These are phyloP conservation scores for Eucalyptus marginata DNA, from an alignment of 345 rosid species.

Conservation along the genomic window DNA sequence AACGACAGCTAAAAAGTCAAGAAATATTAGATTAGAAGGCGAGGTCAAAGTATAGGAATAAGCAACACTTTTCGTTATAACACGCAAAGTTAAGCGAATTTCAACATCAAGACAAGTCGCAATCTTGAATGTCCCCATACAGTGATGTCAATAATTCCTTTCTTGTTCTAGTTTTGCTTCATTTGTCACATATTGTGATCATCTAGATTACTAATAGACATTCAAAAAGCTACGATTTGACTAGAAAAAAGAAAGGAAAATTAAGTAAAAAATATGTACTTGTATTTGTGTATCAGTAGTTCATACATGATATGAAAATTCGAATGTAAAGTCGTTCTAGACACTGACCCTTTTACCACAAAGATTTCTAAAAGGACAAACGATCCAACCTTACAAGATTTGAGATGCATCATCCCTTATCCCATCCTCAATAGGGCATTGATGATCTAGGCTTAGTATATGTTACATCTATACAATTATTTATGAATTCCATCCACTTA, in stretches of 20 bases:
- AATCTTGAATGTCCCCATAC: not conserved
- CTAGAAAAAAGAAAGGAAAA: not conserved
- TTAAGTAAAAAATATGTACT: too few relatives aligned
- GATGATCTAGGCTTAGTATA: not conserved
- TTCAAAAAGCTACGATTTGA: not conserved
- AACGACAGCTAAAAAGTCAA: conserved; percentile 28
- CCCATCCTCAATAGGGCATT: too few relatives aligned
- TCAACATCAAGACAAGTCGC: not conserved
- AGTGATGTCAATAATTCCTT: not conserved
- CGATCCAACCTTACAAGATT: not conserved
- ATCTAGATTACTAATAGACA: not conserved
- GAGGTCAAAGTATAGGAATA: too few relatives aligned
- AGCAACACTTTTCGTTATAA: not conserved
- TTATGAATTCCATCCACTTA: not conserved
- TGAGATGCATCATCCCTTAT: not conserved
- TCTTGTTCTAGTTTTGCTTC: not conserved
- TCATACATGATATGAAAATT: not conserved
- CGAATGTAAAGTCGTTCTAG: too few relatives aligned
- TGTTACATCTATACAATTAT: too few relatives aligned
- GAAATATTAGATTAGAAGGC: not conserved
- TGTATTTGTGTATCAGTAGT: not conserved
- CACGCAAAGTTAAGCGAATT: not conserved
- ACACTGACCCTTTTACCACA: not conserved
- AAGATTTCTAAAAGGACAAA: not conserved
- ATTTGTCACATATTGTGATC: not conserved